Evolutionary conservation across 345 rosid genomes (phyloP).

Genomic region (Gossypioides kirkii): DNA sequence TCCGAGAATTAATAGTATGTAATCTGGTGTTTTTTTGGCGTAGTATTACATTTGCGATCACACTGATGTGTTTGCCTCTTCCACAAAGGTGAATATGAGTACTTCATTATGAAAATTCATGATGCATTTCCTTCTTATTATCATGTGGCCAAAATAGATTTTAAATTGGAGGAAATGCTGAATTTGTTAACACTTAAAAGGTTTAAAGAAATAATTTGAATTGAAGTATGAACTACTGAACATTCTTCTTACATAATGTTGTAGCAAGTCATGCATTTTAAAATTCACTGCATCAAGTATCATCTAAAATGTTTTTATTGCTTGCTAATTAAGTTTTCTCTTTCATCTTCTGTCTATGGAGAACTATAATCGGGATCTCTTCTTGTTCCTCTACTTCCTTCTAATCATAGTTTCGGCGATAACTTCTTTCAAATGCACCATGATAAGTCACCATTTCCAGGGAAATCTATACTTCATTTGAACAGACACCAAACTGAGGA

Average conservation of each 20-base stretch:
- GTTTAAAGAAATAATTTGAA: not conserved
- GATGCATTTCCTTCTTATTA: not conserved
- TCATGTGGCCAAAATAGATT: not conserved
- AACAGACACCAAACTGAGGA: conserved; percentile 99
- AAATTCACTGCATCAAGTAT: not conserved
- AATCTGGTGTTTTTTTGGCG: conserved; percentile 39
- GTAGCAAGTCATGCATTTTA: not conserved
- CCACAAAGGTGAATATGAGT: conserved; percentile 60
- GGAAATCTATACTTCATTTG: conserved; percentile 82
- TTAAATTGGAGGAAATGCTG: conserved; percentile 1
- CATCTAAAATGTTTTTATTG: not conserved
- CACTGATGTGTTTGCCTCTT: conserved; percentile 67
- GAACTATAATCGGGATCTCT: conserved; percentile 87
- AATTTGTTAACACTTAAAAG: not conserved
- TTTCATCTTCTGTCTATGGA: conserved; percentile 38
- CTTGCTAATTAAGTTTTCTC: conserved; percentile 18
- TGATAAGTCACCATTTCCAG: conserved; percentile 84
- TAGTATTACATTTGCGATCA: conserved; percentile 87
- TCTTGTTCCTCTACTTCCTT: conserved; percentile 84
- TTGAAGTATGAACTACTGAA: not conserved
- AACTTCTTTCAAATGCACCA: conserved; percentile 84
- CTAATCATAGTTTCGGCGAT: conserved; percentile 92
- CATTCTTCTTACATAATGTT: not conserved
- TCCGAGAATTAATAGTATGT: not conserved
- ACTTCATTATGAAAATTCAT: not conserved